Evolutionary conservation across 23 red algal species (phyloP).

Genomic region (Gracilaria gracilis): DNA sequence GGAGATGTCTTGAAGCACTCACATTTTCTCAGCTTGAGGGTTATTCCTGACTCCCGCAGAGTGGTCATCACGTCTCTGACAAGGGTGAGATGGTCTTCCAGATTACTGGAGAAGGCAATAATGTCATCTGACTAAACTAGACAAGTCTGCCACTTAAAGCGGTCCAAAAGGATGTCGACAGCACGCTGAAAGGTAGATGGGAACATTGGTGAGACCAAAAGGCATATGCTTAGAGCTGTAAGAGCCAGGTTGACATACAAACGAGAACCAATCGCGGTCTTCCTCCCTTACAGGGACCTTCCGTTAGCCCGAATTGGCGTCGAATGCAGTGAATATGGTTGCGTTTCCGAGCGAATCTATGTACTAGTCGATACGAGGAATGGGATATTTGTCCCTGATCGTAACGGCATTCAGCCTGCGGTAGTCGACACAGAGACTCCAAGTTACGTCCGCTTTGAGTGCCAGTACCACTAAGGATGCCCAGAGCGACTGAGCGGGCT

Average conservation of each 20-base stretch:
- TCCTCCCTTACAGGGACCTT: conserved; percentile 18
- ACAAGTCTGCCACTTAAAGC: conserved; percentile 22
- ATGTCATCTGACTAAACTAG: conserved; percentile 55
- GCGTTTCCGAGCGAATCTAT: conserved; percentile 53
- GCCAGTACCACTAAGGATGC: conserved; percentile 37
- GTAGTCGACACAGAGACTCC: conserved; percentile 36
- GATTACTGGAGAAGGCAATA: conserved; percentile 42
- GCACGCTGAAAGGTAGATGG: conserved; percentile 60
- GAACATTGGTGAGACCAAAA: conserved; percentile 59
- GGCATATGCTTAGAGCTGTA: conserved; percentile 51
- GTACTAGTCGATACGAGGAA: conserved; percentile 58
- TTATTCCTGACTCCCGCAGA: conserved; percentile 18
- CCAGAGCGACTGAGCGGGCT: not conserved
- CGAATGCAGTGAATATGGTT: conserved; percentile 13
- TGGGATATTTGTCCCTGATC: conserved; percentile 9
- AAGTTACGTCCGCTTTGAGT: conserved; percentile 1
- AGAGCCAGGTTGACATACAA: conserved; percentile 37
- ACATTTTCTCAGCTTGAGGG: conserved; percentile 63
- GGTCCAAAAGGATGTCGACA: conserved; percentile 30
- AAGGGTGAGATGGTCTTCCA: conserved; percentile 45
- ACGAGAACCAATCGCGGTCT: conserved; percentile 29
- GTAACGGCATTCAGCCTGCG: conserved; percentile 17
- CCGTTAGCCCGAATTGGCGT: conserved; percentile 38
- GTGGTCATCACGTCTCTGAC: conserved; percentile 43
- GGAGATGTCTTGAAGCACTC: conserved; percentile 22